A percentile compares a stretch with the other conserved stretches of the same genome.
Conservation (phyloP, 345 rosid species). For the Stellera chamaejasme region DNA sequence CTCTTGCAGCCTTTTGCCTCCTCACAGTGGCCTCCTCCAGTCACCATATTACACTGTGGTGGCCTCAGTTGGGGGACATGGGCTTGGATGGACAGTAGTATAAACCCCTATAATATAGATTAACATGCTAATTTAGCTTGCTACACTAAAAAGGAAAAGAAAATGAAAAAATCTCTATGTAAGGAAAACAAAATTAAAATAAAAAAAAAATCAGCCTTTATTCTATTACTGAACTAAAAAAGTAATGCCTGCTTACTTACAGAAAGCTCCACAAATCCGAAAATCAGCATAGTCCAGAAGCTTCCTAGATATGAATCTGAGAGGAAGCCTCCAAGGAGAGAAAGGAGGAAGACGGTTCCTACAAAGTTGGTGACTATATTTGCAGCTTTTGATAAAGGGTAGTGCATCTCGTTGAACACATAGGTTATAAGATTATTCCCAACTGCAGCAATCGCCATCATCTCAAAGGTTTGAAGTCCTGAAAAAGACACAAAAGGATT, state of each 20-base stretch:
- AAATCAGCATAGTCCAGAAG: conserved; percentile 45
- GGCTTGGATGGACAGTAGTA: conserved; percentile 82
- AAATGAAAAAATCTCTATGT: no score
- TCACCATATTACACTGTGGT: conserved; percentile 50
- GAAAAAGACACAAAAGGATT: background rate
- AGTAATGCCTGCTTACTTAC: conserved; percentile 21
- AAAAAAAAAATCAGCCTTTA: no score
- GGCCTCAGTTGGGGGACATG: conserved; percentile 86
- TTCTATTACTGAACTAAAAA: no score
- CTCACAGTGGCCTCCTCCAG: conserved; percentile 22
- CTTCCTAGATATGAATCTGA: conserved; percentile 75
- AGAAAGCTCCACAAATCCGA: conserved; percentile 46
- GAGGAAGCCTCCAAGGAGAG: conserved; percentile 84
- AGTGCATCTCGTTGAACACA: conserved; percentile 64
- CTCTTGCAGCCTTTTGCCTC: conserved; percentile 72
- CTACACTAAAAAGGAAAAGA: no score
- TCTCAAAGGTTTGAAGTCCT: conserved; percentile 62
- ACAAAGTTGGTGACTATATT: conserved; percentile 78
- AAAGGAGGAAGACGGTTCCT: conserved; percentile 76
- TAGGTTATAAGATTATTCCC: conserved; percentile 84
- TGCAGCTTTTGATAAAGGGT: conserved; percentile 63
- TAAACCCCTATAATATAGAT: conserved; percentile 52
- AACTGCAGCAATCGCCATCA: conserved; percentile 72
- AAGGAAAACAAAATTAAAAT: background rate
- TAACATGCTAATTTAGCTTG: no score